These are phyloP conservation scores for Ustulina deusta DNA, from an alignment of 2,329 filamentous ascomycete genomes.

Conservation along the genomic window DNA sequence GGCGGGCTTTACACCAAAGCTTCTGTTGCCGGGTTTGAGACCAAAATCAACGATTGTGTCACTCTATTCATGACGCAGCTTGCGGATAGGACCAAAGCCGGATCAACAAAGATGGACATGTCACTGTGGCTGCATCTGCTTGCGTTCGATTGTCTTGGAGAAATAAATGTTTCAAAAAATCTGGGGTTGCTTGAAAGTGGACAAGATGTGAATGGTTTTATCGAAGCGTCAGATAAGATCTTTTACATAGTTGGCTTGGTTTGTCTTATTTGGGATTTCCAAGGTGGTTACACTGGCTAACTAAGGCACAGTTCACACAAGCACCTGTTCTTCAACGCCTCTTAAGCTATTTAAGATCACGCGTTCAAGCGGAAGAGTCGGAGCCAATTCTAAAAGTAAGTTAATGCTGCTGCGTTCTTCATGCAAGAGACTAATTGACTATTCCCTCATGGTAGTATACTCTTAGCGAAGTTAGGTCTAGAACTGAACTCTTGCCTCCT, in stretches of 20 bases:
- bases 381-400: too few relatives aligned
- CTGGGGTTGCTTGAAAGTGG: slow-evolving; percentile 34
- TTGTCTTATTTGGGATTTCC: not conserved
- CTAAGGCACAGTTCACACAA: too few relatives aligned
- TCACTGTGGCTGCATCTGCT: slow-evolving; percentile 34
- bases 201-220: slow-evolving; percentile 19
- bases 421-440: too few relatives aligned
- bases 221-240: slow-evolving; percentile 27
- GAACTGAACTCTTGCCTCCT: not conserved
- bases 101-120: slow-evolving; percentile 20
- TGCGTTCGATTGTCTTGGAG: slow-evolving; percentile 34
- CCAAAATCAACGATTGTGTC: slow-evolving; percentile 28
- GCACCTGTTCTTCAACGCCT: too few relatives aligned
- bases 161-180: slow-evolving; percentile 35
- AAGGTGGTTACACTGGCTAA: too few relatives aligned
- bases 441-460: too few relatives aligned
- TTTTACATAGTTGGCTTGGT: slow-evolving; percentile 20
- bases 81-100: not conserved
- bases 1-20: slow-evolving; percentile 26
- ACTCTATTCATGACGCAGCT: slow-evolving; percentile 10
- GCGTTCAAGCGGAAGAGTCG: too few relatives aligned
- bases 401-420: too few relatives aligned
- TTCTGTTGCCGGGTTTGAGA: slow-evolving; percentile 21
- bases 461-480: too few relatives aligned
- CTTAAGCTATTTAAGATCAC: too few relatives aligned